Conservation (phyloP, 2,329 filamentous ascomycete species). For the Diaporthe sp. region DNA sequence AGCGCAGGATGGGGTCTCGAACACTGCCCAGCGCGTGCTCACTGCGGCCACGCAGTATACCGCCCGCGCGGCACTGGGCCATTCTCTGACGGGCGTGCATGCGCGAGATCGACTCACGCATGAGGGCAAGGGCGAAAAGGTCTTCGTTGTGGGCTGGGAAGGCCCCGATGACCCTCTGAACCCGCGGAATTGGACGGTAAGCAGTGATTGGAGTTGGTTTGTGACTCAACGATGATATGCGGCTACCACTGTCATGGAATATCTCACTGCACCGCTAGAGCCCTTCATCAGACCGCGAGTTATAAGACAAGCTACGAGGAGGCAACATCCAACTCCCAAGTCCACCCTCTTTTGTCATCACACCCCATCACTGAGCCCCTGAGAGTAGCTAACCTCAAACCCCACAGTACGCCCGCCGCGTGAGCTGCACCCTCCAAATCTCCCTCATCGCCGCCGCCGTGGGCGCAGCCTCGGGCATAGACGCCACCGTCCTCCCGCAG, state of each 20-base stretch:
- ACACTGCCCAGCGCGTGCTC: constrained; percentile 33
- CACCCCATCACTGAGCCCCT: too few species aligned
- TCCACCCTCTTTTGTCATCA: too few species aligned
- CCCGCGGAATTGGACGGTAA: constrained; percentile 53
- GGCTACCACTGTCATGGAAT: too few species aligned
- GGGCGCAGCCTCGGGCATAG: constrained; percentile 65
- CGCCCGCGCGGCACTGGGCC: constrained; percentile 45
- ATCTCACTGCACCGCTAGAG: background rate
- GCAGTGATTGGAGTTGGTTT: background rate
- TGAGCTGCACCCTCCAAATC: constrained; percentile 57
- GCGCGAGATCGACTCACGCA: constrained; percentile 46
- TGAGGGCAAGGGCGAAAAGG: constrained; percentile 46
- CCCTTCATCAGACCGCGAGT: background rate
- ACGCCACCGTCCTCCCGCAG: constrained; percentile 61
- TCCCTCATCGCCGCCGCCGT: constrained; percentile 64
- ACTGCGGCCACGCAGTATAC: constrained; percentile 43
- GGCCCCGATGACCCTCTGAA: constrained; percentile 52
- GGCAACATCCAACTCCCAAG: background rate
- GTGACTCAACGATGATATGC: too few species aligned
- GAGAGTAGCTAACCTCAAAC: background rate
- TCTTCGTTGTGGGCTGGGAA: constrained; percentile 57
- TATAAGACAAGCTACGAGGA: background rate
- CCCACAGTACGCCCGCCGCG: constrained; percentile 44
- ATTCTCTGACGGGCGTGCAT: constrained; percentile 49
- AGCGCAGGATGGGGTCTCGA: background rate